Evolutionary conservation across 129 eudicot genomes (phyloP).

Genomic region (Artemisia tridentata): DNA sequence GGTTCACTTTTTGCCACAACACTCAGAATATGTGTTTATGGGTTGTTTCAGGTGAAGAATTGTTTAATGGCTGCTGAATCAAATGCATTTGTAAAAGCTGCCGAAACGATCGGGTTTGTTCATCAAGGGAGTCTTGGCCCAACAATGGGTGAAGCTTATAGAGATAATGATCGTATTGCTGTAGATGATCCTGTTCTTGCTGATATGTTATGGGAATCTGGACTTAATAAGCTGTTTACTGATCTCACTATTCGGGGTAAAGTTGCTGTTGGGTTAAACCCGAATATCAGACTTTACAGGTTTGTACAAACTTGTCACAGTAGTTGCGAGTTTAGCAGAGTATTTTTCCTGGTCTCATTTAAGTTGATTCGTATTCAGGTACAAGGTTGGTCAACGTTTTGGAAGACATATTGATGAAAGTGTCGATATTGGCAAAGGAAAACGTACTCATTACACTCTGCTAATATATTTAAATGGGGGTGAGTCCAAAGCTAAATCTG

Average conservation of each 20-base stretch:
- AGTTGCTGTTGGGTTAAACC: slow-evolving; percentile 91
- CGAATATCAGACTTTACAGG: slow-evolving; percentile 93
- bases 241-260: slow-evolving; percentile 71
- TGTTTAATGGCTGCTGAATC: slow-evolving; percentile 72
- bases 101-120: slow-evolving; percentile 80
- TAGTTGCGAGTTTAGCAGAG: background rate
- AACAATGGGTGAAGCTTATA: slow-evolving; percentile 81
- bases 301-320: slow-evolving; percentile 20
- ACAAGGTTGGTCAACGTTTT: slow-evolving; percentile 86
- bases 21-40: background rate
- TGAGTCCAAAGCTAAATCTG: slow-evolving; percentile 42
- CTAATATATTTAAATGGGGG: slow-evolving; percentile 82
- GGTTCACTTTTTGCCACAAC: too few species aligned
- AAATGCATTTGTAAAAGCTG: slow-evolving; percentile 62
- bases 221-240: slow-evolving; percentile 56
- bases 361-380: slow-evolving; percentile 43
- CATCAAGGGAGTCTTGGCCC: slow-evolving; percentile 99
- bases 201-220: slow-evolving; percentile 69
- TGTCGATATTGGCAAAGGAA: slow-evolving; percentile 83
- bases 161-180: slow-evolving; percentile 93
- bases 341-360: background rate
- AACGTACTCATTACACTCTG: slow-evolving; percentile 71
- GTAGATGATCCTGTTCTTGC: slow-evolving; percentile 82
- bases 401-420: slow-evolving; percentile 99
- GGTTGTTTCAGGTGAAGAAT: slow-evolving; percentile 66